Percentiles rank a stretch among this genome's conserved stretches.
Evolutionary conservation across 1,284 basidiomycete species (phyloP).

Genomic region (Papiliotrema flavescens): DNA sequence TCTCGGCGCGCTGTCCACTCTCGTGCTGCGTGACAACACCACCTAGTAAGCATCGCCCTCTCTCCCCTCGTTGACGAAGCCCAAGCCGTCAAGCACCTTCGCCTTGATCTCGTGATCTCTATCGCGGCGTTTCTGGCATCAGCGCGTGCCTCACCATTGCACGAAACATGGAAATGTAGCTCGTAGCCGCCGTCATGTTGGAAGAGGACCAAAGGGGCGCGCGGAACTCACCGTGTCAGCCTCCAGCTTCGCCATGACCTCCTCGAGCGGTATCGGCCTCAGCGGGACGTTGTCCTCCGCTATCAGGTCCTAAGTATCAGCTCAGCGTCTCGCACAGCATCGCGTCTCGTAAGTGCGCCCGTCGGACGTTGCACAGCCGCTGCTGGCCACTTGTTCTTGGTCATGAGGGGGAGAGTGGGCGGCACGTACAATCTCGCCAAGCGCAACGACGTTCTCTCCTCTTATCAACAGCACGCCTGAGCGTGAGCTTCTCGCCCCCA

Average conservation of each 20-base stretch:
- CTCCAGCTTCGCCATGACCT: conserved; percentile 68
- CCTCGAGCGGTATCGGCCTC: conserved; percentile 65
- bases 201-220: not conserved
- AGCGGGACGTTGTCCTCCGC: conserved; percentile 83
- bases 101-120: conserved; percentile 40
- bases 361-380: not conserved
- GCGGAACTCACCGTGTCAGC: conserved; percentile 53
- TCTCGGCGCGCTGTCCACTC: too few relatives aligned
- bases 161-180: too few relatives aligned
- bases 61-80: conserved; percentile 46
- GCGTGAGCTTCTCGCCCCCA: not conserved
- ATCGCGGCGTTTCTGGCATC: conserved; percentile 40
- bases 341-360: not conserved
- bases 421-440: conserved; percentile 88
- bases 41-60: conserved; percentile 50
- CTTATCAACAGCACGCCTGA: conserved; percentile 87
- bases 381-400: not conserved
- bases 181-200: too few relatives aligned
- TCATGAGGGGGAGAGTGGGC: not conserved
- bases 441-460: conserved; percentile 95
- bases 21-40: not conserved
- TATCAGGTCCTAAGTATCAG: conserved; percentile 72
- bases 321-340: not conserved
- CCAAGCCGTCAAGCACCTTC: conserved; percentile 39
- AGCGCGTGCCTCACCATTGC: not conserved